Evolutionary conservation across 352 stramenopile genomes (phyloP).

Genomic region (Pythium rishiriense): DNA sequence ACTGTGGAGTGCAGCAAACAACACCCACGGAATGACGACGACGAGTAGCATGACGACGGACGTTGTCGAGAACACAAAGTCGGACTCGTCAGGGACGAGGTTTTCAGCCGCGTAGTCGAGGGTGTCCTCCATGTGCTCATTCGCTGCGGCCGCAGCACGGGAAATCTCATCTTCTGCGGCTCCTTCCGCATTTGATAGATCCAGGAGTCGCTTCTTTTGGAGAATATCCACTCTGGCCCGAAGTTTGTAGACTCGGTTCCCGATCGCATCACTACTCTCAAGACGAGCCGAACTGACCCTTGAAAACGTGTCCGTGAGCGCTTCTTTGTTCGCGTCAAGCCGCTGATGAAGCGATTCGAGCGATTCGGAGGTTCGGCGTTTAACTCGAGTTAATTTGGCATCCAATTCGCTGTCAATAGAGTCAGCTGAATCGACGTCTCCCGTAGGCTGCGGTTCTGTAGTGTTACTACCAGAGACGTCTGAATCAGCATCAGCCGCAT

Average conservation of each 20-base stretch:
- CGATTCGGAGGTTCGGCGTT: conserved; percentile 8
- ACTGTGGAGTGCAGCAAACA: conserved; percentile 29
- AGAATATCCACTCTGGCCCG: conserved; percentile 21
- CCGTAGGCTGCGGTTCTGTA: background rate
- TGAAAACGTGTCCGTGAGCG: conserved; percentile 25
- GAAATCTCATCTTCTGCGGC: conserved; percentile 19
- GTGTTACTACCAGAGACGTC: background rate
- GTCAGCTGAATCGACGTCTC: background rate
- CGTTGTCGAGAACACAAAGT: conserved; percentile 22
- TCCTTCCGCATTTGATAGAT: conserved; percentile 25
- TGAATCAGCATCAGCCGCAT: background rate
- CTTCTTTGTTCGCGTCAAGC: conserved; percentile 17
- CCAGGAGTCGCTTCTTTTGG: conserved; percentile 29
- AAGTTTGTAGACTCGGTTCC: conserved; percentile 24
- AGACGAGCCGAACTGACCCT: conserved; percentile 28
- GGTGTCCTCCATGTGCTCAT: conserved; percentile 30
- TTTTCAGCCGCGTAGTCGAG: conserved; percentile 37
- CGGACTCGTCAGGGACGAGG: conserved; percentile 12
- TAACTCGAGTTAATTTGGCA: conserved; percentile 5
- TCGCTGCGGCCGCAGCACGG: conserved; percentile 19
- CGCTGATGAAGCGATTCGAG: conserved; percentile 27
- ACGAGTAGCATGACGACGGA: conserved; percentile 28
- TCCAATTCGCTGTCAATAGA: conserved; percentile 12
- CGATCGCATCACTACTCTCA: conserved; percentile 25
- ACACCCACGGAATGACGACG: conserved; percentile 33